Conservation (phyloP, 2,329 filamentous ascomycete species). For the Diaporthe nobilis region DNA sequence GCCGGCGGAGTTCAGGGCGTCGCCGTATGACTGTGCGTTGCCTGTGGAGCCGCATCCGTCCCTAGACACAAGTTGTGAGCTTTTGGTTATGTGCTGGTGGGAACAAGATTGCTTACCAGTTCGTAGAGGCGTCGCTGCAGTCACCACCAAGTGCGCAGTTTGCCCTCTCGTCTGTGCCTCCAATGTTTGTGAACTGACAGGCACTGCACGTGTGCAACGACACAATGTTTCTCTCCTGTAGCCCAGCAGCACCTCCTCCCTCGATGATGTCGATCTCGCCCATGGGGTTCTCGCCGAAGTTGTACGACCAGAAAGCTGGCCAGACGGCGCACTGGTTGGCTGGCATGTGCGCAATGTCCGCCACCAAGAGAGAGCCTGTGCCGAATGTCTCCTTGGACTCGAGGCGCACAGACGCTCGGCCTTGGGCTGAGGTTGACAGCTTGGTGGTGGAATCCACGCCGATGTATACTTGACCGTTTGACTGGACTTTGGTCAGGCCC, state of each 20-base stretch:
- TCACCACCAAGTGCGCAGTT: conserved; percentile 45
- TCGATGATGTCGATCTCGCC: conserved; percentile 71
- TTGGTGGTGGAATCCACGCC: conserved; percentile 58
- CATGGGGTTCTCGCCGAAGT: conserved; percentile 60
- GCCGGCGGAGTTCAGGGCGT: conserved; percentile 63
- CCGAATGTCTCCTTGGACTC: conserved; percentile 61
- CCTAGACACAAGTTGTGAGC: too few relatives aligned
- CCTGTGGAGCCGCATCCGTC: conserved; percentile 45
- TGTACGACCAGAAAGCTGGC: conserved; percentile 58
- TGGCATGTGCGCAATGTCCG: conserved; percentile 65
- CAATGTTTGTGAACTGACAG: conserved; percentile 55
- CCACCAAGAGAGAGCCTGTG: conserved; percentile 58
- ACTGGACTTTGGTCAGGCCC: conserved; percentile 56
- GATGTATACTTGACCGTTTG: conserved; percentile 54
- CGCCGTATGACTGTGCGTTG: conserved; percentile 54
- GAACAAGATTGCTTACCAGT: conserved; percentile 38
- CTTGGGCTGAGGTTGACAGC: conserved; percentile 50
- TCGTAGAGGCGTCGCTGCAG: conserved; percentile 39
- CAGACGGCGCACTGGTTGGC: conserved; percentile 62
- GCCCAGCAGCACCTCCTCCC: conserved; percentile 49
- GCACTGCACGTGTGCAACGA: conserved; percentile 62
- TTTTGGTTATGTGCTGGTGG: too few relatives aligned
- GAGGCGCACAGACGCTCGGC: conserved; percentile 60
- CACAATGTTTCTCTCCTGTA: conserved; percentile 60
- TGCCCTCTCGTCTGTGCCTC: conserved; percentile 41